Evolutionary conservation across 1,139 yeast genomes (phyloP).

Genomic region (Yamadazyma friedrichii): DNA sequence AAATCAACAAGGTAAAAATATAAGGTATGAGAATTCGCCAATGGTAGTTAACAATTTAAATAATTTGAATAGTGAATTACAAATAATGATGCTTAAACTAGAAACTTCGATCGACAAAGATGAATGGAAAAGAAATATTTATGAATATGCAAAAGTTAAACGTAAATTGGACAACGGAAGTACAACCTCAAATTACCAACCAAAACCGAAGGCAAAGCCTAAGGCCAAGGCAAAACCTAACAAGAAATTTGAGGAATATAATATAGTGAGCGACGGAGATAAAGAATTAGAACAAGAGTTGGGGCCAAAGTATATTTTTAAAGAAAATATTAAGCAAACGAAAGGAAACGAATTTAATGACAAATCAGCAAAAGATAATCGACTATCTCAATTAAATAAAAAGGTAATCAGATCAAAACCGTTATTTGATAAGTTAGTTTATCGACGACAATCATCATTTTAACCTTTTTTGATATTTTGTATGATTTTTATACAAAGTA

Average conservation of each 20-base stretch:
- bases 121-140: conserved; percentile 26
- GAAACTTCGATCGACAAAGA: conserved; percentile 28
- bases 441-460: conserved; percentile 8
- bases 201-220: neutral
- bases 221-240: conserved; percentile 5
- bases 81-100: conserved; percentile 25
- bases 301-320: neutral
- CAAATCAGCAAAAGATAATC: neutral
- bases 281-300: conserved; percentile 13
- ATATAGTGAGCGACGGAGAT: conserved; percentile 24
- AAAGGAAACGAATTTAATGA: conserved; percentile 1
- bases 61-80: conserved; percentile 18
- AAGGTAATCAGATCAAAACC: conserved; percentile 5
- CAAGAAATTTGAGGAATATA: conserved; percentile 17
- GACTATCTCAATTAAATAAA: conserved; percentile 1
- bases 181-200: neutral
- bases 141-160: conserved; percentile 14
- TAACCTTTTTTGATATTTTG: neutral
- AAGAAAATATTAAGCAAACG: neutral
- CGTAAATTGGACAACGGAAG: conserved; percentile 3
- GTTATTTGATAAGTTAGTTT: conserved; percentile 4
- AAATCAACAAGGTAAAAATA: conserved; percentile 1
- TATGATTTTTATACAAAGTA: neutral
- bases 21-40: conserved; percentile 21
- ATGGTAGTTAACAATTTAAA: conserved; percentile 24